A percentile compares a stretch with the other conserved stretches of the same genome.
Conservation (phyloP, 148 eudicot species). For the Dianthus caryophyllus region DNA sequence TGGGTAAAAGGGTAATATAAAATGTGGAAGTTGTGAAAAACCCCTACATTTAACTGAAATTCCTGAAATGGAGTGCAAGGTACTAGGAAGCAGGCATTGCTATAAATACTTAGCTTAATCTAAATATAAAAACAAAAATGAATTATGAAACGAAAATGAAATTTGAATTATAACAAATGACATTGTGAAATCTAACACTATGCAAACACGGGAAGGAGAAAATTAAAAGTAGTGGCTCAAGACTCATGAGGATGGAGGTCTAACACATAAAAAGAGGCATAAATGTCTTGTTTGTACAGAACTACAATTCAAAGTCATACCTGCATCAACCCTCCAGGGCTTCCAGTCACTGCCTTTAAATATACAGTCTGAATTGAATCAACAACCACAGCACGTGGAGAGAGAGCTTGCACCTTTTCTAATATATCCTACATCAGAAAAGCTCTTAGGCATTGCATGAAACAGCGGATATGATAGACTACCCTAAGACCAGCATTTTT, state of each 20-base stretch:
- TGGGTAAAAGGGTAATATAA: too few species aligned
- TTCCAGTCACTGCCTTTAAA: slow-evolving; percentile 71
- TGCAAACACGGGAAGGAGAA: background rate
- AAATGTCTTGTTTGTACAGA: background rate
- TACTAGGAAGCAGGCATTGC: background rate
- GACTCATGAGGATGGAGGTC: background rate
- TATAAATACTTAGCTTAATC: background rate
- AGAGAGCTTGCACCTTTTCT: slow-evolving; percentile 52
- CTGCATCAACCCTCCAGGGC: slow-evolving; percentile 80
- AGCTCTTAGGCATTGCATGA: slow-evolving; percentile 9
- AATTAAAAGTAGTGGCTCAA: background rate
- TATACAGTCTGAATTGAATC: slow-evolving; percentile 96
- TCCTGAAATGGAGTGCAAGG: background rate
- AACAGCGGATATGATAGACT: background rate
- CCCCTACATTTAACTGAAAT: background rate
- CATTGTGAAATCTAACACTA: background rate
- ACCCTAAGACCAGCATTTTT: background rate
- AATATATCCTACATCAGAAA: slow-evolving; percentile 60
- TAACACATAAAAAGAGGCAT: background rate
- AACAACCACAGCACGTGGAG: slow-evolving; percentile 69
- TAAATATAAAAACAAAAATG: background rate
- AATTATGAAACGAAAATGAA: background rate
- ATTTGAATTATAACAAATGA: background rate
- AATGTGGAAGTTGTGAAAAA: too few species aligned
- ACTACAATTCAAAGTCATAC: slow-evolving; percentile 28